These are phyloP conservation scores for Sclerotinia glacialis DNA, from an alignment of 2,329 filamentous ascomycete genomes.

Conservation along the genomic window DNA sequence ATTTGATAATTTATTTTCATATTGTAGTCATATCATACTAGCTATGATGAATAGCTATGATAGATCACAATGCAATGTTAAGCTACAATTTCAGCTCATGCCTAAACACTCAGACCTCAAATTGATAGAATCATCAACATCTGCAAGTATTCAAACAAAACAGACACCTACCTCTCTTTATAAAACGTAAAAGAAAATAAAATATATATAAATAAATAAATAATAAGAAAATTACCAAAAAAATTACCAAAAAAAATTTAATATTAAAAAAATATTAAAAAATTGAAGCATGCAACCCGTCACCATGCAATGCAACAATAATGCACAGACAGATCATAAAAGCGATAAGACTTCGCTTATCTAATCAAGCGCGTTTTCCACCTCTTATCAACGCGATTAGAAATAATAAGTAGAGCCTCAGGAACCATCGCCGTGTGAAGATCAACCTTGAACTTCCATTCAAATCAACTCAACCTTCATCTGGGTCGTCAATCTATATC, in stretches of 20 bases:
- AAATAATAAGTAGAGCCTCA: slow-evolving; percentile 19
- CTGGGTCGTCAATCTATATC: background rate
- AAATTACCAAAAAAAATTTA: too few species aligned
- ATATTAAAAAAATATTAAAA: too few species aligned
- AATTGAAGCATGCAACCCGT: background rate
- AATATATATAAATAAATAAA: too few species aligned
- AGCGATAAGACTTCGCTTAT: slow-evolving; percentile 1
- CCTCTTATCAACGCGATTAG: slow-evolving; percentile 1
- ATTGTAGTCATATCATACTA: background rate
- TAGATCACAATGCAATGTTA: background rate
- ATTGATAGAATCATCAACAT: background rate
- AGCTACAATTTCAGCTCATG: background rate
- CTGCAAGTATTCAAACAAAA: background rate
- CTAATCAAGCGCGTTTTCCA: slow-evolving; percentile 15
- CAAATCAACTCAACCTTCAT: background rate
- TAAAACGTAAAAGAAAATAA: background rate
- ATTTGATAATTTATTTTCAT: background rate
- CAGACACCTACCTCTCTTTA: background rate
- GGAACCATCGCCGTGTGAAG: slow-evolving; percentile 10
- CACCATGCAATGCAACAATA: too few species aligned
- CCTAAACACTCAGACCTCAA: background rate
- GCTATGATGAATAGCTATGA: too few species aligned
- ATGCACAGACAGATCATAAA: background rate
- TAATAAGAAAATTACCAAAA: too few species aligned
- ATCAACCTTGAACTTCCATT: slow-evolving; percentile 3